Conservation (phyloP, 73 alveolate genomes). For the Stentor roeselii region DNA sequence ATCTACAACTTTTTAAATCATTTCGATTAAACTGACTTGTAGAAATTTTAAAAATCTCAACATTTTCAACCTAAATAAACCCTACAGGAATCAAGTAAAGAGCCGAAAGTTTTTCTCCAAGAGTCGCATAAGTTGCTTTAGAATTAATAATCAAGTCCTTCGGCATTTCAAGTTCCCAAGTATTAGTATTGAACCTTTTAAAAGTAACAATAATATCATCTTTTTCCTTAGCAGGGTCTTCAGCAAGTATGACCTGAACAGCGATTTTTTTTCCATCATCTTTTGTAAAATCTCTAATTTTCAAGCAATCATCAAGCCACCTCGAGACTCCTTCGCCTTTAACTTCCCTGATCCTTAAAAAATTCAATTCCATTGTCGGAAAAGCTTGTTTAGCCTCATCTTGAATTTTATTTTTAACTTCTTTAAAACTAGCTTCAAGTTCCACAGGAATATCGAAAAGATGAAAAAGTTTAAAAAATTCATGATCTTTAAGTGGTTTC, state of each 20-base stretch:
- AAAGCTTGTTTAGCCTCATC: neutral
- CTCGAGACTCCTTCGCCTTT: neutral
- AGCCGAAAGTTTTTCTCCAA: neutral
- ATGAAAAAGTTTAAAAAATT: neutral
- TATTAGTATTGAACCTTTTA: neutral
- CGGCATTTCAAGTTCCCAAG: conserved; percentile 12
- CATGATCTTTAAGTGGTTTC: neutral
- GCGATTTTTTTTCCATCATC: neutral
- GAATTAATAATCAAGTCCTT: neutral
- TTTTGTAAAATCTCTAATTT: neutral
- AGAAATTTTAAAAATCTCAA: neutral
- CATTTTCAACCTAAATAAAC: conserved; percentile 1
- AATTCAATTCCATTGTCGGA: neutral
- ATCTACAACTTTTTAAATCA: neutral
- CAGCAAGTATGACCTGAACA: neutral
- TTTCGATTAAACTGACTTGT: neutral
- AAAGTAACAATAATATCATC: neutral
- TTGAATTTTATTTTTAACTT: neutral
- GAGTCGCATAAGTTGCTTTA: neutral
- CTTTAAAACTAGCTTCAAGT: neutral
- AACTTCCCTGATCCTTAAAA: neutral
- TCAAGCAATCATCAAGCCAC: neutral
- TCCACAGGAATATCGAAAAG: neutral
- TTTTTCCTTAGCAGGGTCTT: neutral
- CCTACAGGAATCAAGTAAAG: neutral